Evolutionary conservation across 495 filamentous ascomycete species (phyloP), one percentile per base, ranked within the genome.

Genomic region (Diplogelasinospora grovesii): DNA sequence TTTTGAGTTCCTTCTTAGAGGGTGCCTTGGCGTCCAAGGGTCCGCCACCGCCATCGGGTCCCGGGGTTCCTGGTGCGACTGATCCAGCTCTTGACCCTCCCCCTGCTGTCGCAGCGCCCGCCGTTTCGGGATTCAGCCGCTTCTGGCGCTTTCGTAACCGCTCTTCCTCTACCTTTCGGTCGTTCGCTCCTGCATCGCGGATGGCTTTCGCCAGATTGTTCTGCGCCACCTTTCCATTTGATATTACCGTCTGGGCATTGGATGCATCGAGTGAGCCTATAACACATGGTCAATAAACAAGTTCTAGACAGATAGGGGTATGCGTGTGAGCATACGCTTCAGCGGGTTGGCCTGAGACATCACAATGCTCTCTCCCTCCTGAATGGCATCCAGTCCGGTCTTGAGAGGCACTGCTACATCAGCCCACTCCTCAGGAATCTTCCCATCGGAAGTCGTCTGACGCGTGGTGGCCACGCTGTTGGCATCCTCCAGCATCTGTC

Each of bases 1-100:
- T 79, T 50, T 76, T 73, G n/a, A 64, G 60, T 49, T 79, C 77
- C 54, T 80, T 80, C 54, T 75, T 76, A 5, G 73, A 68, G 3
- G 64, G 65, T 5, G 64, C 49, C 45, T 73, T 77, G 31, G 36
- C 49, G 38, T 68, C 61, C n/a, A n/a, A n/a, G n/a, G n/a, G n/a
- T n/a, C n/a, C n/a, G n/a, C n/a, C n/a, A n/a, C n/a, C n/a, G 11
- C 46, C 18, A 25, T 76, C 73, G 2, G 68, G 65, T 29, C 69
- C 68, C 16, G 74, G 71, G 2, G 71, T 74, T 10, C 68, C 68
- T 24, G 73, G 69, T 15, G 64, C 64, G 3, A 57, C 57, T 8
- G 71, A 71, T 10, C 68, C 64, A 16, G 67, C 53, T 16, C 70
- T 60, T 3, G 70, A 67, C 8, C 51, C 50, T 10, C 58, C 49